Base-by-base conservation (phyloP, 176 grass and related monocot species). In the Oryza longistaminata region DNA sequence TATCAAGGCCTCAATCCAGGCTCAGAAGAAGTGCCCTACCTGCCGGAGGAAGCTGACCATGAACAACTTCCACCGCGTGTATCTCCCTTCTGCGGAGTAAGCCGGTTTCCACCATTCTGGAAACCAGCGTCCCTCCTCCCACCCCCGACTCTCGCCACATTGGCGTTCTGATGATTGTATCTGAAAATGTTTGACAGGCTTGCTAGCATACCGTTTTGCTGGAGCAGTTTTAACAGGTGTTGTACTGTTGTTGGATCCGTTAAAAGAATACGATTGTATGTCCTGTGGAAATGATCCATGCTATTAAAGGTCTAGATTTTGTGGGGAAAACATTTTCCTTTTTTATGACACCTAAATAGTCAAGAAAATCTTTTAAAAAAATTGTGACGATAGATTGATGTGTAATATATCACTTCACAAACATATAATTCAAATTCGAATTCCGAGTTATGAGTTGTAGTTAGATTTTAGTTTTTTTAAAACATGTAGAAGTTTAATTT, bases 1-100 rank as follows among this genome's bases (percentile, higher is more conserved):
- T 79, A 99, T 99, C 68, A 88, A 70, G 64, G 34, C 84, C 11
- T 69, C 90, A 49, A 88, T 99, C 65, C 26, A 82, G 79, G 84
- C 33, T 48, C 87, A 90, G 42, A 96, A 99, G 81, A 94, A 91
- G 46, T 99, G 97, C 87, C 97, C 97, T 34, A 94, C 92, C 60
- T 99, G 97, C 83, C 81, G 92, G 33, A 89, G 27, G 86, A 92
- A 82, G 66, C 90, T 99, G 26, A 62, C 3, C 37, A 67, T 66
- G n/a, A 90, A 21, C 65, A 86, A 89, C 44, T 86, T 94, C 9
- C 97, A 99, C 72, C 81, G 92, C 62, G 93, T 99, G 42, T 99
- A 96, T 75, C 91, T 99, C 70, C 97, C 91, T 16, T 79, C 49
- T 1, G 85, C 88, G 0, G 83, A 92, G 62, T 99, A 79, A 89